Evolutionary conservation across 805 yeast genomes (phyloP).

Genomic region (Danielia oregonensis): DNA sequence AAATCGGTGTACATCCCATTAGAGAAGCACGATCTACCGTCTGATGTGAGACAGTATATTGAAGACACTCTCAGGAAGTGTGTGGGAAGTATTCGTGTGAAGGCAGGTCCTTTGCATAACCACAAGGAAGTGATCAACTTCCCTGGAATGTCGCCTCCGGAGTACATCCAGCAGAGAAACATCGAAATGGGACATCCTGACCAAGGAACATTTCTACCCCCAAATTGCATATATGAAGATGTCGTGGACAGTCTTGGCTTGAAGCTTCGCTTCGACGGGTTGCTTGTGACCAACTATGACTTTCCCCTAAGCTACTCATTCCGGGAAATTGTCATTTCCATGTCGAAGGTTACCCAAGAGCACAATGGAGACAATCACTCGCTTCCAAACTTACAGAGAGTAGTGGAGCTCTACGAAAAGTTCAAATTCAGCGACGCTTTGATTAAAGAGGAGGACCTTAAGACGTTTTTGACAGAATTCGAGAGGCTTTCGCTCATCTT

Average conservation of each 20-base stretch:
- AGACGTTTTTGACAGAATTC: conserved; percentile 46
- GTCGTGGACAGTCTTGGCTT: conserved; percentile 59
- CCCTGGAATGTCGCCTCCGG: conserved; percentile 42
- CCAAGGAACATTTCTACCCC: conserved; percentile 20
- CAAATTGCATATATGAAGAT: conserved; percentile 45
- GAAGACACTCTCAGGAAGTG: conserved; percentile 25
- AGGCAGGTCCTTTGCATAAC: conserved; percentile 36
- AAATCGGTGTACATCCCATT: conserved; percentile 64
- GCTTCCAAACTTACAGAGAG: conserved; percentile 13
- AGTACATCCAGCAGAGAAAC: conserved; percentile 34
- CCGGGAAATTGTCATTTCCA: conserved; percentile 37
- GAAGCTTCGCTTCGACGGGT: conserved; percentile 49
- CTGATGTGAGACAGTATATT: conserved; percentile 21
- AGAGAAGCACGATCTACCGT: conserved; percentile 45
- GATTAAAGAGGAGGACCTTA: conserved; percentile 56
- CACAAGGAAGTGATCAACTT: conserved; percentile 25
- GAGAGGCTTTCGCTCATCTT: conserved; percentile 8
- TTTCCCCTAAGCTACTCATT: conserved; percentile 40
- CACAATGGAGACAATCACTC: conserved; percentile 3
- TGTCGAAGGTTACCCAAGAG: conserved; percentile 20
- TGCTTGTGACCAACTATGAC: conserved; percentile 30
- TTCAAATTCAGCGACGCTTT: conserved; percentile 63
- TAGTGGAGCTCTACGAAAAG: conserved; percentile 57
- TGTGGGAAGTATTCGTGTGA: conserved; percentile 22
- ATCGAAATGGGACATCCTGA: conserved; percentile 16